Evolutionary conservation across 192 early-diverging fungal species (phyloP).

Genomic region (Coemansia erecta): DNA sequence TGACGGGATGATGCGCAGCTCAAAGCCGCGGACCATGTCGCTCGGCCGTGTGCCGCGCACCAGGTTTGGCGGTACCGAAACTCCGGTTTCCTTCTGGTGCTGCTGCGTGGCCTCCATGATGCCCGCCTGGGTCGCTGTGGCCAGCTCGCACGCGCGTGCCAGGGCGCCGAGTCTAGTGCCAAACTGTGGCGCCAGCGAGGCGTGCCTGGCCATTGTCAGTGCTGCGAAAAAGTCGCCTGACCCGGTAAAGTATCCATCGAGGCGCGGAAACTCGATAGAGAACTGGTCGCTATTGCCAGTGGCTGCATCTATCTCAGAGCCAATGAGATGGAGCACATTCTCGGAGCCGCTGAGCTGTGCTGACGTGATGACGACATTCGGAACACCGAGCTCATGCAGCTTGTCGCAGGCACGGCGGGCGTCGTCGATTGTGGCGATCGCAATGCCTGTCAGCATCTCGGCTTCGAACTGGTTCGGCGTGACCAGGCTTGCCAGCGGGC

Average conservation of each 20-base stretch:
- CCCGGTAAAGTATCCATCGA: constrained; percentile 82
- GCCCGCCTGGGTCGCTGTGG: constrained; percentile 66
- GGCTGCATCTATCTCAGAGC: constrained; percentile 23
- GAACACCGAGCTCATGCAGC: constrained; percentile 66
- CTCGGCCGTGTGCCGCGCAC: constrained; percentile 9
- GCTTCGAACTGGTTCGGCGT: constrained; percentile 93
- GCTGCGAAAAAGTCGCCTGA: constrained; percentile 89
- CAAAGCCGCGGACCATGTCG: constrained; percentile 58
- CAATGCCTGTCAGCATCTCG: constrained; percentile 65
- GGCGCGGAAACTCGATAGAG: constrained; percentile 71
- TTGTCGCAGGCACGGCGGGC: constrained; percentile 58
- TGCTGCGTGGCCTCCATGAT: constrained; percentile 65
- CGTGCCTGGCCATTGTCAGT: constrained; percentile 63
- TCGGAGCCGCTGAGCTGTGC: constrained; percentile 33
- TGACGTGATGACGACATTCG: constrained; percentile 80
- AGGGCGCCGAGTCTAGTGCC: constrained; percentile 22
- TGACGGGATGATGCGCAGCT: constrained; percentile 71
- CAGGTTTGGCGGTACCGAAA: constrained; percentile 7
- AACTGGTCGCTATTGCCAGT: constrained; percentile 52
- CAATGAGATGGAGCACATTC: constrained; percentile 53
- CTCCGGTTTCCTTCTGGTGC: constrained; percentile 32
- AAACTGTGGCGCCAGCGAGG: constrained; percentile 28
- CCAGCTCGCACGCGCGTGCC: constrained; percentile 62
- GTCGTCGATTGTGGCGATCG: constrained; percentile 52
- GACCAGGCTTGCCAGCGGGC: constrained; percentile 69